Conservation (phyloP, 495 filamentous ascomycete genomes). For the Talaromyces proteolyticus region DNA sequence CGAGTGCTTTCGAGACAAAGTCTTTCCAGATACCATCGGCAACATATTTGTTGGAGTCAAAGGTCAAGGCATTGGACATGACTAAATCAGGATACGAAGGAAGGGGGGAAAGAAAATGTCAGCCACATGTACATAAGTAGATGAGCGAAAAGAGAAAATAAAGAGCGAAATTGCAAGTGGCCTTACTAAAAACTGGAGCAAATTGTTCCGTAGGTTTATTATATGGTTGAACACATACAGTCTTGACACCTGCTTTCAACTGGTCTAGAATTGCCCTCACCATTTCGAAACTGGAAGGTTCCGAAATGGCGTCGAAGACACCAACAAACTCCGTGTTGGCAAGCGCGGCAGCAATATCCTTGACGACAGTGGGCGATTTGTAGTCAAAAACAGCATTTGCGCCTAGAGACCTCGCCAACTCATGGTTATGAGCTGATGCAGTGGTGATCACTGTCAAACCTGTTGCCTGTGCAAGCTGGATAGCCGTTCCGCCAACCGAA, state of each 20-base stretch:
- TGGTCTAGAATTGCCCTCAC: not conserved
- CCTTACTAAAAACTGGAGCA: not conserved
- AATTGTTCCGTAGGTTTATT: no score
- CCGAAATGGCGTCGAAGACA: not conserved
- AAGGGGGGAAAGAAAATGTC: no score
- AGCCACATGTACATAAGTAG: no score
- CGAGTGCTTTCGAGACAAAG: no score
- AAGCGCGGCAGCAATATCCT: not conserved
- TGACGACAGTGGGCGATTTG: conserved; percentile 24
- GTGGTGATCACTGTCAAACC: conserved; percentile 41
- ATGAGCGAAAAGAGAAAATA: no score
- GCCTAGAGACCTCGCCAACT: conserved; percentile 34
- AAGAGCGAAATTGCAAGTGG: no score
- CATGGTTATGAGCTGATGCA: conserved; percentile 35
- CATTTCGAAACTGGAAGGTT: conserved; percentile 8
- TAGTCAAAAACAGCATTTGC: conserved; percentile 40
- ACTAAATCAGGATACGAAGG: no score
- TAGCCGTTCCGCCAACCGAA: conserved; percentile 29
- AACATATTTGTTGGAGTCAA: no score
- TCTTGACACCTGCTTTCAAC: not conserved
- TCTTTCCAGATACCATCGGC: no score
- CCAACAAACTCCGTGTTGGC: not conserved
- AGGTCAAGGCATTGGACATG: no score
- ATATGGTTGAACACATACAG: not conserved
- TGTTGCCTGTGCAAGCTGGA: conserved; percentile 33